These are phyloP conservation scores for Aspergillus clavatus DNA, from an alignment of 2,329 filamentous ascomycete genomes.

Conservation along the genomic window DNA sequence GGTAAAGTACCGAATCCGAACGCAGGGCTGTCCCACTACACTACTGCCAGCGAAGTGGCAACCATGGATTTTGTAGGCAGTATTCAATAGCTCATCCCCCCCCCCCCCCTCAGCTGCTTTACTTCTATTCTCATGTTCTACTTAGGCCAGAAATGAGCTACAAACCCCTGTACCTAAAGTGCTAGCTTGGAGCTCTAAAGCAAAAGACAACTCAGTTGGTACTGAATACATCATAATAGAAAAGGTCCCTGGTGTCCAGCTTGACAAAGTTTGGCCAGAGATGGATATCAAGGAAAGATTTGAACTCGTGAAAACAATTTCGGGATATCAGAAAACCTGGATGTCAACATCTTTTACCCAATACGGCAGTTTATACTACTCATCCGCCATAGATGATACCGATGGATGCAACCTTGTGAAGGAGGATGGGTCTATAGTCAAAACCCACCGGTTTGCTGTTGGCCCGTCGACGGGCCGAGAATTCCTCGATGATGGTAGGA, in stretches of 20 bases:
- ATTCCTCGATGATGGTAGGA: slow-evolving; percentile 29
- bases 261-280: slow-evolving; percentile 26
- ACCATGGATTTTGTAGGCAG: slow-evolving; percentile 15
- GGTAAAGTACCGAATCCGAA: neutral
- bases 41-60: slow-evolving; percentile 1
- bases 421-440: slow-evolving; percentile 15
- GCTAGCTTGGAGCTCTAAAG: slow-evolving; percentile 10
- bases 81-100: neutral
- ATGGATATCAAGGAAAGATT: slow-evolving; percentile 24
- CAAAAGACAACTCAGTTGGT: slow-evolving; percentile 3
- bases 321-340: slow-evolving; percentile 28
- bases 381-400: slow-evolving; percentile 20
- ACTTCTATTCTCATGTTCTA: slow-evolving; percentile 9
- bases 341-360: slow-evolving; percentile 25
- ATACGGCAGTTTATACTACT: slow-evolving; percentile 28
- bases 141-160: slow-evolving; percentile 13
- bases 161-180: slow-evolving; percentile 11
- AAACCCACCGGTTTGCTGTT: slow-evolving; percentile 29
- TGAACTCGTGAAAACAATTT: slow-evolving; percentile 24
- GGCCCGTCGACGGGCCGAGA: slow-evolving; percentile 34
- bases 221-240: slow-evolving; percentile 15
- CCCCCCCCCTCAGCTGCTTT: neutral
- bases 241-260: slow-evolving; percentile 23
- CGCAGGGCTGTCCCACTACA: neutral
- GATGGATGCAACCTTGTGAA: slow-evolving; percentile 13